phyloP scores from a whole-genome alignment of 164 flowering plant genomes.

The Berberis thunbergii region DNA sequence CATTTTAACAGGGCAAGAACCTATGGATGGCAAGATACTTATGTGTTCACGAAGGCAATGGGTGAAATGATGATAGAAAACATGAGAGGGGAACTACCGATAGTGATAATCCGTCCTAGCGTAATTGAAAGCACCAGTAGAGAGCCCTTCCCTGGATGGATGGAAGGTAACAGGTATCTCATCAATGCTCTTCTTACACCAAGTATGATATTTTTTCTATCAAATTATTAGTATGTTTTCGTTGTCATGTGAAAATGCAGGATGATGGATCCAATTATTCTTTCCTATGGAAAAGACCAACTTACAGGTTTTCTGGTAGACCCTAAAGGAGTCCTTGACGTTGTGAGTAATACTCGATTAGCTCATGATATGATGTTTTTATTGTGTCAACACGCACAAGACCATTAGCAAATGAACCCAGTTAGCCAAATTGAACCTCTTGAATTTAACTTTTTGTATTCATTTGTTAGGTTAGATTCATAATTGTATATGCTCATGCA shows the following conservation, averaged over 20 bases:
- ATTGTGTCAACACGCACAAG: too few relatives aligned
- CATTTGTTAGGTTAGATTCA: background rate
- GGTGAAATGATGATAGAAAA: slow-evolving; percentile 3
- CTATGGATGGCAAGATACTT: slow-evolving; percentile 7
- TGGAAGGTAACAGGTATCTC: slow-evolving; percentile 3
- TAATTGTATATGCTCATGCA: background rate
- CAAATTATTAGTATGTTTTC: background rate
- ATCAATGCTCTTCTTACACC: background rate
- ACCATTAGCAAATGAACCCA: too few relatives aligned
- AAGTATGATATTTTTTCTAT: background rate
- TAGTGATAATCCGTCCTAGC: slow-evolving; percentile 2
- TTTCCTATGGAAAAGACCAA: slow-evolving; percentile 89
- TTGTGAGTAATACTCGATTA: slow-evolving; percentile 34
- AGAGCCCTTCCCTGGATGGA: slow-evolving; percentile 7
- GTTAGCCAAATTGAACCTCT: too few relatives aligned
- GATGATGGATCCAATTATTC: slow-evolving; percentile 93
- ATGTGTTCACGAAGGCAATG: slow-evolving; percentile 6
- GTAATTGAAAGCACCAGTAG: slow-evolving; percentile 4
- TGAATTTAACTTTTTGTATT: too few relatives aligned
- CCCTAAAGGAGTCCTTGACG: slow-evolving; percentile 83
- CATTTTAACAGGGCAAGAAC: background rate
- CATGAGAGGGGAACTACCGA: background rate
- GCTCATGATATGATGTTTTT: background rate
- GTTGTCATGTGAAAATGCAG: slow-evolving; percentile 22
- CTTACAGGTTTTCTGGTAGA: slow-evolving; percentile 78